Evolutionary conservation across 345 rosid genomes (phyloP), one percentile per base, ranked within the genome.

Genomic region (Ceriops tagal): DNA sequence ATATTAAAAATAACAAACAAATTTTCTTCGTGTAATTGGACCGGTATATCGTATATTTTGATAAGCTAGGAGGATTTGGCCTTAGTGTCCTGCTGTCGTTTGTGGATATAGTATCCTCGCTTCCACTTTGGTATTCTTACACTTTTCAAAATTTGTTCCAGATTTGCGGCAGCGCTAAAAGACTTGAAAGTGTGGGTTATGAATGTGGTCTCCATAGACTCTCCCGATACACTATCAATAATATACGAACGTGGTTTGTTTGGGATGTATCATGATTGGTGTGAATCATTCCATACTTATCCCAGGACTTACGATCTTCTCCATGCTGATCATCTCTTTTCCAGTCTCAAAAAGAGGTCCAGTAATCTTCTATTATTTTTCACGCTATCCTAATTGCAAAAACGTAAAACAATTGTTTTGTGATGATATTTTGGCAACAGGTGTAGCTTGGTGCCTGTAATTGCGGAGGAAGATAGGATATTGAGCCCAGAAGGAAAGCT

Each of bases 241-340:
- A 91, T 93, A 39, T 91, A 81, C 31, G 98, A 93, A 76, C 96
- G 96, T n/a, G 98, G 98, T 67, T 80, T 93, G 58, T 82, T 93
- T 46, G 98, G 98, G 43, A 82, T 91, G 68, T 87, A 90, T 78
- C 98, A 93, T 73, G 96, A 93, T 56, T 90, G 97, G 97, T 93
- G 98, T 20, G 87, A 90, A 73, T 90, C 97, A 53, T 93, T 93
- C 81, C 87, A 79, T 69, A 89, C 97, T 4, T 93, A 93, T 24
- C 74, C 98, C 0, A 84, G 98, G 79, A 81, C 93, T 47, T 90
- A 87, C 21, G 97, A 93, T 79, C 89, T 90, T 72, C 84, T 93
- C 66, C 98, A 92, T 37, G 96, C 96, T 0, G 96, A 87, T 75
- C 86, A 88, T 82, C 90, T 92, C 67, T 85, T 90, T 75, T 89